phyloP scores from a whole-genome alignment of 345 rosid species.

The Rhodomyrtus tomentosa region DNA sequence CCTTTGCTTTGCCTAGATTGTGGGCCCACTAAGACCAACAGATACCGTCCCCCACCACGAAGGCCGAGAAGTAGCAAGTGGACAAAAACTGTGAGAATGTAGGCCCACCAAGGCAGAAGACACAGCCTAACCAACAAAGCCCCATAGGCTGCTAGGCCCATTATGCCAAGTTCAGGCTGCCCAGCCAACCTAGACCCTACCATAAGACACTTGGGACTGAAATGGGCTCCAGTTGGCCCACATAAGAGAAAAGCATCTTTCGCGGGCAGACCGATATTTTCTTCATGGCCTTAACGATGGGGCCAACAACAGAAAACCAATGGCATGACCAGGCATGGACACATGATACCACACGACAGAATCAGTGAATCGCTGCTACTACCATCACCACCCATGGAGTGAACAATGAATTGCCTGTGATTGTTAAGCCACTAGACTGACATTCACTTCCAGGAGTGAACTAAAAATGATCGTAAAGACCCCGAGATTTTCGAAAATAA shows the following conservation, averaged over 20 bases:
- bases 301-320: background rate
- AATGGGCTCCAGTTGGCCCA: background rate
- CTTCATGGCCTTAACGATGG: background rate
- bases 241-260: background rate
- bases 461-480: background rate
- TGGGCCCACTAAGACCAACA: background rate
- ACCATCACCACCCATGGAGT: background rate
- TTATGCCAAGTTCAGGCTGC: background rate
- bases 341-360: background rate
- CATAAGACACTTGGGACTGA: background rate
- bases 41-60: background rate
- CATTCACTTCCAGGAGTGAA: background rate
- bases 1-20: background rate
- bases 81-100: background rate
- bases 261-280: background rate
- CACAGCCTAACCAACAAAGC: background rate
- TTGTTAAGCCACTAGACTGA: background rate
- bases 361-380: background rate
- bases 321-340: background rate
- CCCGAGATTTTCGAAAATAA: constrained; percentile 39
- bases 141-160: background rate
- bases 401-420: background rate
- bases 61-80: background rate
- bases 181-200: background rate
- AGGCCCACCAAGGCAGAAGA: background rate